A percentile compares a stretch with the other conserved stretches of the same genome.
These are phyloP conservation scores for Amanita pseudoporphyria DNA, from an alignment of 768 basidiomycete genomes.

Conservation along the genomic window DNA sequence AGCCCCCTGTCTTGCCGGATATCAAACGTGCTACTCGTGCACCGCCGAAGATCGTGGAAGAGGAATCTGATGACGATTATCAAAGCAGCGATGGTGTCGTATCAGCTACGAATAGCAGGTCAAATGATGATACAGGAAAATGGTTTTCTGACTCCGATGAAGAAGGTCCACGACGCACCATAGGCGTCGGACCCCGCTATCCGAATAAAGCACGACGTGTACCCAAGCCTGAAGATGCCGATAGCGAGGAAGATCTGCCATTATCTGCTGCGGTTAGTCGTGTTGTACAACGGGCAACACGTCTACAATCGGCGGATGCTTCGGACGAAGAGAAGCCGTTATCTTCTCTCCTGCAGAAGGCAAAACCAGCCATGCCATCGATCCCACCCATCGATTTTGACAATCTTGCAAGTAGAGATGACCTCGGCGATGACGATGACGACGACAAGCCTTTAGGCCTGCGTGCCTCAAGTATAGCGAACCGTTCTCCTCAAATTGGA, in stretches of 20 bases:
- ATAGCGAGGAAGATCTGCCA: slow-evolving; percentile 78
- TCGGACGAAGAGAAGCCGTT: slow-evolving; percentile 72
- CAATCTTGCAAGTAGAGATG: slow-evolving; percentile 13
- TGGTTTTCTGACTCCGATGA: slow-evolving; percentile 25
- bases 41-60: slow-evolving; percentile 30
- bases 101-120: slow-evolving; percentile 45
- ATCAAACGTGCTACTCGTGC: slow-evolving; percentile 29
- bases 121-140: slow-evolving; percentile 45
- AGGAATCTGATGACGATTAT: slow-evolving; percentile 42
- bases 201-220: slow-evolving; percentile 21
- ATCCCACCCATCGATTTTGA: slow-evolving; percentile 32
- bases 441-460: slow-evolving; percentile 69
- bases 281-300: slow-evolving; percentile 35
- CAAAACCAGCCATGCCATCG: slow-evolving; percentile 30
- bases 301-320: slow-evolving; percentile 20
- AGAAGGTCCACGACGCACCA: slow-evolving; percentile 40
- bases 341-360: slow-evolving; percentile 43
- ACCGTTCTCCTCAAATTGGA: slow-evolving; percentile 18
- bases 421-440: slow-evolving; percentile 31
- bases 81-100: slow-evolving; percentile 25
- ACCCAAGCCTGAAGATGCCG: slow-evolving; percentile 26
- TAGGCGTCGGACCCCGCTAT: slow-evolving; percentile 49
- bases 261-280: slow-evolving; percentile 54
- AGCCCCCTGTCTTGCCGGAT: slow-evolving; percentile 36
- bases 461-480: slow-evolving; percentile 41